Conservation (phyloP, 176 grass and related monocot species). For the Paspalum vaginatum region DNA sequence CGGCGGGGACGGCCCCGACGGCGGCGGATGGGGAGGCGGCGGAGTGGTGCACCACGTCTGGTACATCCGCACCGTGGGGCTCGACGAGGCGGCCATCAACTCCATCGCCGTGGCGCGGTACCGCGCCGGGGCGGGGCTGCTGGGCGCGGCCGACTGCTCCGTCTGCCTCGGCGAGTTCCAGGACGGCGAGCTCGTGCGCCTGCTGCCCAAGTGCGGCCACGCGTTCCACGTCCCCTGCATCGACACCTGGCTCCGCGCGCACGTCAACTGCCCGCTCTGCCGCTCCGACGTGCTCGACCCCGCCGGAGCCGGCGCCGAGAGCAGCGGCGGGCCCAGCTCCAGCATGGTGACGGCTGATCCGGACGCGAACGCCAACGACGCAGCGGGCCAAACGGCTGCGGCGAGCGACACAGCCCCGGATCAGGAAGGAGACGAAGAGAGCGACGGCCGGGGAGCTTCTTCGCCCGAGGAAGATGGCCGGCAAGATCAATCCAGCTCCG, state of each 20-base stretch:
- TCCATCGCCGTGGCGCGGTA: slow-evolving; percentile 61
- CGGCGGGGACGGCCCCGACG: slow-evolving; percentile 21
- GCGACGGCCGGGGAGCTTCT: background rate
- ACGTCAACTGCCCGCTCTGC: slow-evolving; percentile 84
- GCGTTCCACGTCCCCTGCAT: slow-evolving; percentile 77
- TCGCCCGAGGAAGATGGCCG: background rate
- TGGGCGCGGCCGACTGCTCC: slow-evolving; percentile 64
- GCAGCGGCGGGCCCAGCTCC: background rate
- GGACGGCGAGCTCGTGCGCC: slow-evolving; percentile 67
- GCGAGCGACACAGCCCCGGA: slow-evolving; percentile 29
- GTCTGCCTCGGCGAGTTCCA: slow-evolving; percentile 86
- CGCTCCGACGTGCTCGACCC: slow-evolving; percentile 63
- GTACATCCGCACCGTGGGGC: slow-evolving; percentile 78
- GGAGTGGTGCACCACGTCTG: slow-evolving; percentile 69
- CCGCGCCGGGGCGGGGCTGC: slow-evolving; percentile 36
- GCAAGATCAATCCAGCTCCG: background rate
- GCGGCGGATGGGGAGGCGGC: slow-evolving; percentile 25
- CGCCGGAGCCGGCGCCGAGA: background rate
- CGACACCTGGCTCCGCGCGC: slow-evolving; percentile 79
- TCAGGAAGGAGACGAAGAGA: background rate
- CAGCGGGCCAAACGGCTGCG: slow-evolving; percentile 1
- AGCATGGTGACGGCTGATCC: background rate
- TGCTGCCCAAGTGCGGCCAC: slow-evolving; percentile 80
- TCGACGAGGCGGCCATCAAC: slow-evolving; percentile 65
- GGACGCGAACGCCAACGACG: background rate